phyloP scores from a whole-genome alignment of 768 basidiomycete species.

The Mycena chlorophos region DNA sequence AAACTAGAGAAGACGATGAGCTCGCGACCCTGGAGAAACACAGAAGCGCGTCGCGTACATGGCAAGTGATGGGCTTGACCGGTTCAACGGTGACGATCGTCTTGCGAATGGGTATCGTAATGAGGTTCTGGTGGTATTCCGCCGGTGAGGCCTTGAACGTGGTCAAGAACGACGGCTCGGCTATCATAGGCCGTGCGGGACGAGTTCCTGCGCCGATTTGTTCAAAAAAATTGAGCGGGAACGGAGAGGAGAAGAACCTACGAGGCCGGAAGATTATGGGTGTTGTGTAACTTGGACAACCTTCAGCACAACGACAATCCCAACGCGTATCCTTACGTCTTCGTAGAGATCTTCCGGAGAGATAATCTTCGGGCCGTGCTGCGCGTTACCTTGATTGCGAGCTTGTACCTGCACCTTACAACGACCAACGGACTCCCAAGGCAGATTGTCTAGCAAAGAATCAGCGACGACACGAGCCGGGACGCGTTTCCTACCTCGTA shows the following conservation, averaged over 20 bases:
- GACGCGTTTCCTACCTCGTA: conserved; percentile 28
- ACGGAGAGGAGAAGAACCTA: not conserved
- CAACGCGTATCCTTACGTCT: conserved; percentile 33
- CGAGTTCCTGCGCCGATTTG: conserved; percentile 16
- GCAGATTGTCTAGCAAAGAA: conserved; percentile 6
- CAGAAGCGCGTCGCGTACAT: conserved; percentile 39
- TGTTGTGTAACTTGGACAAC: conserved; percentile 7
- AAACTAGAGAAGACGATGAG: conserved; percentile 33
- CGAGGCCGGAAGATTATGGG: conserved; percentile 15
- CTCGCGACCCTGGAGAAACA: conserved; percentile 2
- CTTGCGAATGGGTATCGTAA: conserved; percentile 34
- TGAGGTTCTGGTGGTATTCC: conserved; percentile 56
- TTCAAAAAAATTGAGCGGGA: not conserved
- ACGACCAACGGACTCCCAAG: conserved; percentile 26
- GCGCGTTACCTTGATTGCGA: conserved; percentile 34
- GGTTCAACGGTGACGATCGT: conserved; percentile 26
- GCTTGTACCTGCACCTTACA: conserved; percentile 35
- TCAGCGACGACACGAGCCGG: not conserved
- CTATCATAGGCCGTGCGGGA: conserved; percentile 15
- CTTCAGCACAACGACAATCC: not conserved
- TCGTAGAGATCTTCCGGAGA: conserved; percentile 22
- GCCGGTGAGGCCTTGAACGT: conserved; percentile 52
- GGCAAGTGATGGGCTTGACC: conserved; percentile 47
- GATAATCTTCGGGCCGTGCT: conserved; percentile 1
- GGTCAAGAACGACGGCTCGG: conserved; percentile 11